Percentiles rank a stretch among this genome's conserved stretches.
Conservation (phyloP, 345 rosid species). For the Hibiscus mutabilis region DNA sequence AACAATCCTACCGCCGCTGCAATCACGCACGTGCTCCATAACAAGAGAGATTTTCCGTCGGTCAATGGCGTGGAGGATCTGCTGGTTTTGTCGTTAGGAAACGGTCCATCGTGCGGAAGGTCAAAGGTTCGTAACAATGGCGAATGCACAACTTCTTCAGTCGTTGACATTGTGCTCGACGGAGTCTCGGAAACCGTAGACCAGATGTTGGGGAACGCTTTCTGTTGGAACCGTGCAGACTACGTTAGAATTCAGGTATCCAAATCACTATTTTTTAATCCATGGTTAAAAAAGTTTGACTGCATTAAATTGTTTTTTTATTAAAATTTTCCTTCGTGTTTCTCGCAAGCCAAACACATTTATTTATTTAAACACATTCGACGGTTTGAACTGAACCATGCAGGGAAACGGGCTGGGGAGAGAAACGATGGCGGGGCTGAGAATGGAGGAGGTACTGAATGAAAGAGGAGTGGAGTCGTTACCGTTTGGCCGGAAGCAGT, state of each 20-base stretch:
- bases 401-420: slow-evolving; percentile 57
- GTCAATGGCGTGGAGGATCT: too few relatives aligned
- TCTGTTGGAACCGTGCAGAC: too few relatives aligned
- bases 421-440: slow-evolving; percentile 35
- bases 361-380: background rate
- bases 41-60: too few relatives aligned
- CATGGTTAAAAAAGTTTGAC: background rate
- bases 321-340: background rate
- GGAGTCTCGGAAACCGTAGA: too few relatives aligned
- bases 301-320: background rate
- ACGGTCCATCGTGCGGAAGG: too few relatives aligned
- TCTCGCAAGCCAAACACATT: background rate
- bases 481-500: slow-evolving; percentile 87
- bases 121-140: too few relatives aligned
- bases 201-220: too few relatives aligned
- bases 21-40: too few relatives aligned
- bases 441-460: slow-evolving; percentile 46
- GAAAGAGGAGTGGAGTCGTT: slow-evolving; percentile 80
- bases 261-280: background rate
- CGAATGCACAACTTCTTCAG: too few relatives aligned
- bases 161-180: too few relatives aligned
- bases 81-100: too few relatives aligned
- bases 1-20: background rate
- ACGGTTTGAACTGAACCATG: slow-evolving; percentile 17
- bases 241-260: too few relatives aligned